These are phyloP conservation scores for Coniferiporia weirii DNA, from an alignment of 1,284 basidiomycete genomes.

Conservation along the genomic window DNA sequence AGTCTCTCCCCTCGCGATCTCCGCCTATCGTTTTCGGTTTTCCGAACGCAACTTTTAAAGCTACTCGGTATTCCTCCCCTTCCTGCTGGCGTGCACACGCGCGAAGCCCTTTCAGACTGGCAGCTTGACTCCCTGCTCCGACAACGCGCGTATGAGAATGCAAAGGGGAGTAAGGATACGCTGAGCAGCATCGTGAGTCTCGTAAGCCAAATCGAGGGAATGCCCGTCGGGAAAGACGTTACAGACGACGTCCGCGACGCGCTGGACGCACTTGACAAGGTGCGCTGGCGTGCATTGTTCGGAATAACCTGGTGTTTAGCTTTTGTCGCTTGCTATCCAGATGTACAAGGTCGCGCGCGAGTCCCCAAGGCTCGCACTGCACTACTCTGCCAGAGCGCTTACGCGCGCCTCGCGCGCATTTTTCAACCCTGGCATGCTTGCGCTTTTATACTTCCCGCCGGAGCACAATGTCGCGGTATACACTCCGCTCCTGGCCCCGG, in stretches of 20 bases:
- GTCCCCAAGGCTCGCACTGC: conserved; percentile 47
- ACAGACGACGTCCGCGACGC: conserved; percentile 66
- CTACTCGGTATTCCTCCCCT: conserved; percentile 75
- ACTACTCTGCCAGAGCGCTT: conserved; percentile 62
- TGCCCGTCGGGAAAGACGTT: conserved; percentile 82
- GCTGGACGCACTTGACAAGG: conserved; percentile 66
- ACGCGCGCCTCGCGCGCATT: conserved; percentile 83
- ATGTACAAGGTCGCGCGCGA: conserved; percentile 36
- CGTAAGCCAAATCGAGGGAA: conserved; percentile 80
- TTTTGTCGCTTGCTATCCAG: conserved; percentile 27
- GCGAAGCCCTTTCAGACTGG: conserved; percentile 53
- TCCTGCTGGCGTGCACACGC: conserved; percentile 33
- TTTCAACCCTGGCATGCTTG: conserved; percentile 96
- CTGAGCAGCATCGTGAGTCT: conserved; percentile 77
- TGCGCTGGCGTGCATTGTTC: conserved; percentile 31
- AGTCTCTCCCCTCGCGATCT: conserved; percentile 44
- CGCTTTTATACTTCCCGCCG: conserved; percentile 91
- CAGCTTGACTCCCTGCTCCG: conserved; percentile 77
- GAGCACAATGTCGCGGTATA: conserved; percentile 96
- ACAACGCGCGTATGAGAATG: conserved; percentile 68
- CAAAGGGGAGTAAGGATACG: conserved; percentile 64
- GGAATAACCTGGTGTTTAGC: neutral
- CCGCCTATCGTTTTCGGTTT: conserved; percentile 59
- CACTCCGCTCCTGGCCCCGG: conserved; percentile 86
- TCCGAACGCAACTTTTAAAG: conserved; percentile 68